Evolutionary conservation across 1,284 basidiomycete genomes (phyloP).

Genomic region (Phaffia rhodozyma): DNA sequence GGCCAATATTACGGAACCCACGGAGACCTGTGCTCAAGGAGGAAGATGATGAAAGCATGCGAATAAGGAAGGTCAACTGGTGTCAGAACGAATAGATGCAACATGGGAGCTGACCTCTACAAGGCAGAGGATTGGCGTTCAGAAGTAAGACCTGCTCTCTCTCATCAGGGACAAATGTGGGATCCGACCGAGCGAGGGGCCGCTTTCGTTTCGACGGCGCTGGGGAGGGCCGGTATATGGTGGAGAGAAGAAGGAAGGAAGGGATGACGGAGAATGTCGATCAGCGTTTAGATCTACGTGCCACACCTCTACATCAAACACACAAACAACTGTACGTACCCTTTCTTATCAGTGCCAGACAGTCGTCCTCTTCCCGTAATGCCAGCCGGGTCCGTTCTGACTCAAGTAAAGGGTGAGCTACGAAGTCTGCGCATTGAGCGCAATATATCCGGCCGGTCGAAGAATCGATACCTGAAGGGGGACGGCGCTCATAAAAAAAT

Average conservation of each 20-base stretch:
- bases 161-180: too few relatives aligned
- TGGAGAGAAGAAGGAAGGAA: too few relatives aligned
- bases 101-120: constrained; percentile 1
- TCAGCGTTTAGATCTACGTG: too few relatives aligned
- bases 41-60: constrained; percentile 4
- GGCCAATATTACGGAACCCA: constrained; percentile 35
- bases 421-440: constrained; percentile 47
- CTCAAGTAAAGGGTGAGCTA: constrained; percentile 22
- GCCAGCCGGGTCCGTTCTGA: too few relatives aligned
- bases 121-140: not conserved
- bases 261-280: too few relatives aligned
- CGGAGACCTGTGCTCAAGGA: constrained; percentile 44
- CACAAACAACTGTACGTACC: too few relatives aligned
- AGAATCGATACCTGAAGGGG: constrained; percentile 44
- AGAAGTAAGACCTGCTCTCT: not conserved
- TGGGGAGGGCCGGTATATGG: too few relatives aligned
- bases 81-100: not conserved
- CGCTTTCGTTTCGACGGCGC: too few relatives aligned
- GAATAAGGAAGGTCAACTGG: not conserved
- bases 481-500: not conserved
- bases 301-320: too few relatives aligned
- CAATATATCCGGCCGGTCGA: constrained; percentile 50
- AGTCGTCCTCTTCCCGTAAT: too few relatives aligned
- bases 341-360: too few relatives aligned
- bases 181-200: too few relatives aligned